These are phyloP conservation scores for Trametes gibbosa DNA, from an alignment of 768 basidiomycete species.

Conservation along the genomic window DNA sequence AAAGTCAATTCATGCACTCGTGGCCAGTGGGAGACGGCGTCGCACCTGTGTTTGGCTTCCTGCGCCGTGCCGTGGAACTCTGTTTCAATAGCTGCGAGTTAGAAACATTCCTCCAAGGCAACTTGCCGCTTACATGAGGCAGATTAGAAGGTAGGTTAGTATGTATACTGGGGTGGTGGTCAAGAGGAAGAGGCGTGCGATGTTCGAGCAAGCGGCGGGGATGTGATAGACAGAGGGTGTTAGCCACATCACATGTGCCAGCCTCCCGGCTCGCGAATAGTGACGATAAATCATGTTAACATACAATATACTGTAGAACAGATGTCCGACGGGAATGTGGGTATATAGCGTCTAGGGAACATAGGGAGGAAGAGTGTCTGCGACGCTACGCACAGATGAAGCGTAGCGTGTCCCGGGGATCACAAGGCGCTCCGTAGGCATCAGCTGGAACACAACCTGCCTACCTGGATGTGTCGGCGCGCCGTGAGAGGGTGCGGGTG, in stretches of 20 bases:
- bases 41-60: too few species aligned
- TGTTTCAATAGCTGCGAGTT: too few species aligned
- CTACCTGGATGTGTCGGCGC: neutral
- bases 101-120: too few species aligned
- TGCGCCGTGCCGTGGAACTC: too few species aligned
- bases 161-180: neutral
- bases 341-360: neutral
- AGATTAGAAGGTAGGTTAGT: too few species aligned
- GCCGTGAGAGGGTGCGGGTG: neutral
- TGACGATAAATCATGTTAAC: neutral
- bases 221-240: neutral
- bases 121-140: too few species aligned
- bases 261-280: too few species aligned
- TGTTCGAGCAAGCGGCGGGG: neutral
- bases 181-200: neutral
- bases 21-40: too few species aligned
- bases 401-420: conserved; percentile 16
- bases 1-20: too few species aligned
- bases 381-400: conserved; percentile 14
- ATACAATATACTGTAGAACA: neutral
- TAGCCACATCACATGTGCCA: too few species aligned
- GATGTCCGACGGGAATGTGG: neutral
- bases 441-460: conserved; percentile 9
- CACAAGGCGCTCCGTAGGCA: conserved; percentile 12
- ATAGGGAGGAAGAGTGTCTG: conserved; percentile 15